Evolutionary conservation across 164 flowering plant genomes (phyloP).

Genomic region (Macadamia tetraphylla): DNA sequence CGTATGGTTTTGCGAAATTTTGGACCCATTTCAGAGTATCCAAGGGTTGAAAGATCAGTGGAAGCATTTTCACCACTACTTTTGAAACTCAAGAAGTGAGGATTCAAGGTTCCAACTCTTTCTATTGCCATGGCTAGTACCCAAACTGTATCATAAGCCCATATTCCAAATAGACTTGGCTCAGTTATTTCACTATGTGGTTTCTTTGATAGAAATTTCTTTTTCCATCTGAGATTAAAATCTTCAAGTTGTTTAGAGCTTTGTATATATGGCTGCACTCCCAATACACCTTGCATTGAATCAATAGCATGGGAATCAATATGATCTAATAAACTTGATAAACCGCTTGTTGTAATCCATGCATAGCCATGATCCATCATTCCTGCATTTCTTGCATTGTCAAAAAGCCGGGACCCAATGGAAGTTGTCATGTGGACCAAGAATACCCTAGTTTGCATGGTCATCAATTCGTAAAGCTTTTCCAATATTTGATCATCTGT

Average conservation of each 20-base stretch:
- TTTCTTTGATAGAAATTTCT: neutral
- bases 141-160: too few relatives aligned
- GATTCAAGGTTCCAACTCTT: constrained; percentile 6
- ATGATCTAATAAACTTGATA: constrained; percentile 8
- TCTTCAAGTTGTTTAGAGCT: constrained; percentile 4
- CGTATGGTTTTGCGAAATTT: constrained; percentile 19
- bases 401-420: constrained; percentile 9
- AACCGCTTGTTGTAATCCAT: constrained; percentile 22
- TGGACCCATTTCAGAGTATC: constrained; percentile 26
- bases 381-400: constrained; percentile 6
- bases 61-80: too few relatives aligned
- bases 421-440: constrained; percentile 20
- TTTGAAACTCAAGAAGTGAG: constrained; percentile 7
- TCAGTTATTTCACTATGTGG: neutral
- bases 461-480: constrained; percentile 13
- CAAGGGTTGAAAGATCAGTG: constrained; percentile 17
- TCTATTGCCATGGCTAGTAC: too few relatives aligned
- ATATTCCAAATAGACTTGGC: too few relatives aligned
- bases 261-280: constrained; percentile 17
- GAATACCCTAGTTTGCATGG: constrained; percentile 22
- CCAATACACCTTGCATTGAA: constrained; percentile 30
- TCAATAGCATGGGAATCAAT: constrained; percentile 12
- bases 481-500: constrained; percentile 7
- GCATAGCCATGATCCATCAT: constrained; percentile 25
- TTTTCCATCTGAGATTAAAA: constrained; percentile 18